phyloP scores from a whole-genome alignment of 345 rosid genomes.

The Gossypium longicalyx region DNA sequence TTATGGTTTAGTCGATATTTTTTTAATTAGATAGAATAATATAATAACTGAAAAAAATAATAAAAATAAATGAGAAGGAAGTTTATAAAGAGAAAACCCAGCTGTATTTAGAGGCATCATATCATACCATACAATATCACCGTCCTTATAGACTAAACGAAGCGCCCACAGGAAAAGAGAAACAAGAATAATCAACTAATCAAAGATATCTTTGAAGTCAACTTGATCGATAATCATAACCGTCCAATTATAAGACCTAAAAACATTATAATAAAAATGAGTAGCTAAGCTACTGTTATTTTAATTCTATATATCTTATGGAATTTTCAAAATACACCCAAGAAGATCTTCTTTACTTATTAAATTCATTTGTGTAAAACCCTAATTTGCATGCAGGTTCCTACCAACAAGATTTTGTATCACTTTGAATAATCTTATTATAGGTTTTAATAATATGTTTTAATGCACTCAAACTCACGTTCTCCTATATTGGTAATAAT shows the following conservation, averaged over 20 bases:
- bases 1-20: too few species aligned
- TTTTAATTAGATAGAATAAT: neutral
- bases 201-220: constrained; percentile 2
- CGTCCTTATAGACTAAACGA: neutral
- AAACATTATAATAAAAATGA: neutral
- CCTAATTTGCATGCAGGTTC: neutral
- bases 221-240: constrained; percentile 1
- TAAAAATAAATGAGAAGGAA: neutral
- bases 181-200: neutral
- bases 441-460: too few species aligned
- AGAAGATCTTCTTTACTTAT: neutral
- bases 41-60: neutral
- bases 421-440: neutral
- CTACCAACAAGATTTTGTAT: constrained; percentile 17
- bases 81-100: neutral
- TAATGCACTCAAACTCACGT: accelerated
- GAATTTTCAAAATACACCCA: neutral
- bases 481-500: accelerated
- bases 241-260: neutral
- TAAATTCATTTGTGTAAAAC: neutral
- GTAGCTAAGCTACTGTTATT: neutral
- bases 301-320: neutral
- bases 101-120: constrained; percentile 4
- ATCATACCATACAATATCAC: neutral
- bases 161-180: neutral